phyloP scores from a whole-genome alignment of 2,329 filamentous ascomycete species.

The Pseudogymnoascus sp. region DNA sequence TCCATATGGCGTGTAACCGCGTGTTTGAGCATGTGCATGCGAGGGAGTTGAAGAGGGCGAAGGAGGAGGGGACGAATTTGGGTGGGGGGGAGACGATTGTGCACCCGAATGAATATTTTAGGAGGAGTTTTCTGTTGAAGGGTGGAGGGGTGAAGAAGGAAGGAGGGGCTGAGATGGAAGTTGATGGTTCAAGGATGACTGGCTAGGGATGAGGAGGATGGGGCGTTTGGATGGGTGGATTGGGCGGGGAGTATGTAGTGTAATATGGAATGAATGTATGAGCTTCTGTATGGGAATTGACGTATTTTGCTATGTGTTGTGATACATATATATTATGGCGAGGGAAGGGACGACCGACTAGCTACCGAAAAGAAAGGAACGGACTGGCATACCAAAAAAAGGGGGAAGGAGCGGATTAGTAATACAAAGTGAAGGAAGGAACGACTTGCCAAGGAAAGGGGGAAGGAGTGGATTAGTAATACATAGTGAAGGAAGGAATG shows the following conservation, averaged over 20 bases:
- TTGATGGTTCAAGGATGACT: background rate
- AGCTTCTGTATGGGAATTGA: background rate
- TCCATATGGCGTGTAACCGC: conserved; percentile 89
- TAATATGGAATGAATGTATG: background rate
- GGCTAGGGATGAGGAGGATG: background rate
- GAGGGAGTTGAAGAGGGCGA: conserved; percentile 65
- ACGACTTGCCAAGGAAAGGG: background rate
- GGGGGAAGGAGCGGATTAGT: background rate
- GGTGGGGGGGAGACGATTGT: conserved; percentile 88
- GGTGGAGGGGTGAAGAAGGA: background rate
- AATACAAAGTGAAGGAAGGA: background rate
- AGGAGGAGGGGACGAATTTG: conserved; percentile 59
- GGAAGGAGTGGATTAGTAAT: too few species aligned
- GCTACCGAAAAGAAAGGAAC: background rate
- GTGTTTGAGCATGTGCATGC: conserved; percentile 89
- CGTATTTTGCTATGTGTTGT: background rate
- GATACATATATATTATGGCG: background rate
- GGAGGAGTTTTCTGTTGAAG: conserved; percentile 83
- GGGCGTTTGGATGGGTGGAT: background rate
- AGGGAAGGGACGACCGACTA: background rate
- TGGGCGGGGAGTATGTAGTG: background rate
- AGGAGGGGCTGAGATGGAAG: background rate
- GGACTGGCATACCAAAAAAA: background rate
- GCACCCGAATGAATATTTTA: conserved; percentile 97
- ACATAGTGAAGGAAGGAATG: too few species aligned